Evolutionary conservation across 163 green algal species (phyloP).

Genomic region (Scenedesmus sp.): DNA sequence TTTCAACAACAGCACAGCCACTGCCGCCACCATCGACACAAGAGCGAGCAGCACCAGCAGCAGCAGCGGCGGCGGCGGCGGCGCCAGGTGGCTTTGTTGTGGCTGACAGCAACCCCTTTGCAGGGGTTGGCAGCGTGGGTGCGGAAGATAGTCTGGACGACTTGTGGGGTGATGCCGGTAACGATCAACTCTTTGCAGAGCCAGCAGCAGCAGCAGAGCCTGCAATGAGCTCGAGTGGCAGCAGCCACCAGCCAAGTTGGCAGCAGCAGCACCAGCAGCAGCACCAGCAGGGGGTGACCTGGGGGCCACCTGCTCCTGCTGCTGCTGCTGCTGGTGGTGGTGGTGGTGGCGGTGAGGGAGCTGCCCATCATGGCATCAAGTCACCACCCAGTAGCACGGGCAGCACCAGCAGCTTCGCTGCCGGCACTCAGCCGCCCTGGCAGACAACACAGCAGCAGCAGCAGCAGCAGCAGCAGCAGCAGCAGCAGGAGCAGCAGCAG

Average conservation of each 20-base stretch:
- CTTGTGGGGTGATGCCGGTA: not conserved
- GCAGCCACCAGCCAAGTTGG: not conserved
- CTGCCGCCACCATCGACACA: not conserved
- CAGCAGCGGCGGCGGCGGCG: not conserved
- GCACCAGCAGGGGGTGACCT: not conserved
- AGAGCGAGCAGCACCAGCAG: not conserved
- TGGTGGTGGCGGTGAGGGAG: not conserved
- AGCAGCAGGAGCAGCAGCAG: slow-evolving; percentile 7
- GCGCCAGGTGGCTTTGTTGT: slow-evolving; percentile 11
- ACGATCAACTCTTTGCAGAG: not conserved
- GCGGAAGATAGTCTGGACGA: slow-evolving; percentile 12
- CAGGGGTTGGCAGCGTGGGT: not conserved
- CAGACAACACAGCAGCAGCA: not conserved
- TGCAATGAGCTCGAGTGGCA: slow-evolving; percentile 24
- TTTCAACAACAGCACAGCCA: not conserved
- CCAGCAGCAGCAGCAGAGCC: slow-evolving; percentile 27
- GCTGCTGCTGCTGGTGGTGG: not conserved
- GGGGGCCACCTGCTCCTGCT: slow-evolving; percentile 4
- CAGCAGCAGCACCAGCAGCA: not conserved
- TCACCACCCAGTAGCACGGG: slow-evolving; percentile 34
- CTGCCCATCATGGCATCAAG: not conserved
- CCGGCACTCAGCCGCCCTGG: not conserved
- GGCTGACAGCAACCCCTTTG: slow-evolving; percentile 16
- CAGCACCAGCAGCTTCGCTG: not conserved
- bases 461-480: slow-evolving; percentile 25